These are phyloP conservation scores for Leccinum brunneo-olivaceum DNA, from an alignment of 1,284 basidiomycete genomes.

Conservation along the genomic window DNA sequence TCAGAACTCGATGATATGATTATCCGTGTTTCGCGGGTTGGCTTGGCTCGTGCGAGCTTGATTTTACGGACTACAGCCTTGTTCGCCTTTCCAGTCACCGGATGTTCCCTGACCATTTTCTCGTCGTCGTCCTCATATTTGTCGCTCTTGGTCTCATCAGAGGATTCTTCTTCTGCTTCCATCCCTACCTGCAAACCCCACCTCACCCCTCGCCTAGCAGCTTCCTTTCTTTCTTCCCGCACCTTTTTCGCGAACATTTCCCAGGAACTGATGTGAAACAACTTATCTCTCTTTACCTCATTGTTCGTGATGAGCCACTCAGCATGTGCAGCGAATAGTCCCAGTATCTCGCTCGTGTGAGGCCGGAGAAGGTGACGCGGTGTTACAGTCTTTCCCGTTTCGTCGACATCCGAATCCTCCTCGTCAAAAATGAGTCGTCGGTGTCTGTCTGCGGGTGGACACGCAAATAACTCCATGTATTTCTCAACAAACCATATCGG, in stretches of 20 bases:
- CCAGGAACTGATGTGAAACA: slow-evolving; percentile 41
- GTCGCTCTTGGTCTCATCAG: slow-evolving; percentile 8
- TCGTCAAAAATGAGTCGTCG: slow-evolving; percentile 33
- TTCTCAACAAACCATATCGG: slow-evolving; percentile 43
- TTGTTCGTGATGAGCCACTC: slow-evolving; percentile 48
- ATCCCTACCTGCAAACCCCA: slow-evolving; percentile 27
- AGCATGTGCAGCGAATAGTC: slow-evolving; percentile 42
- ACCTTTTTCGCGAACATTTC: slow-evolving; percentile 35
- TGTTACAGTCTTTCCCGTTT: slow-evolving; percentile 20
- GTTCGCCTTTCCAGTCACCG: slow-evolving; percentile 26
- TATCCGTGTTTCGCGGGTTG: slow-evolving; percentile 11
- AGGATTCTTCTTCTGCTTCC: slow-evolving; percentile 1
- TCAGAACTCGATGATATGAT: slow-evolving; percentile 18
- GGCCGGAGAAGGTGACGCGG: slow-evolving; percentile 37
- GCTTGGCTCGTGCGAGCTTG: slow-evolving; percentile 17
- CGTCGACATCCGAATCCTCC: slow-evolving; percentile 31
- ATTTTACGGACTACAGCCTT: slow-evolving; percentile 20
- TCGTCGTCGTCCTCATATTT: background rate
- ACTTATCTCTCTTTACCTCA: slow-evolving; percentile 22
- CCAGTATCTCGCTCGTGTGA: slow-evolving; percentile 37
- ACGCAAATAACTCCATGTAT: slow-evolving; percentile 29
- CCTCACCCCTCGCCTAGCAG: slow-evolving; percentile 16
- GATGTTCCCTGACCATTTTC: slow-evolving; percentile 17
- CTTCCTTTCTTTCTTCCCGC: slow-evolving; percentile 26
- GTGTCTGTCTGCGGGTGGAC: slow-evolving; percentile 22